Base-by-base conservation (phyloP, 306 rosid genomes). In the Trichosanthes truncata region DNA sequence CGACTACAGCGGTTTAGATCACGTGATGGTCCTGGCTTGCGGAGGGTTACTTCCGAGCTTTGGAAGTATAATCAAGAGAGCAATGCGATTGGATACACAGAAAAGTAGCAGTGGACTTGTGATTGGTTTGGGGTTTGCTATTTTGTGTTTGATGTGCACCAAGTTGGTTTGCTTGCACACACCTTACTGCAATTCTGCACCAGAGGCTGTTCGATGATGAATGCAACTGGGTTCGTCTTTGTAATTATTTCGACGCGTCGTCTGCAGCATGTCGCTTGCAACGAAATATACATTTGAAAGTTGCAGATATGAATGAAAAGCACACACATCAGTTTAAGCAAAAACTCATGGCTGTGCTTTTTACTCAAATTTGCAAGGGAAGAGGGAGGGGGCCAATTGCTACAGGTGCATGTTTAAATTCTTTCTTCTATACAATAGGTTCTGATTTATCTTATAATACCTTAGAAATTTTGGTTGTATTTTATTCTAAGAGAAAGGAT, bases 101-200 rank as follows among this genome's bases (percentile, higher is more conserved):
- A 96, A 89, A 74, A 85, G 94, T 84, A 83, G 89, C 17, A 86
- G 85, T 12, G 99, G 99, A 74, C 87, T 96, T 62, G 79, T 84
- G 61, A 73, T 93, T 48, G 99, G 99, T 18, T 46, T 88, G 65
- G 88, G 76, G 36, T 85, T 91, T 68, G 94, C 99, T 72, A 85
- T 89, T 56, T 66, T 91, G 33, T 96, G 99, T 77, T 86, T 91
- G 78, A 93, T 96, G 65, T 91, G 92, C 91, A 93, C 97, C 56
- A 96, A 93, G 85, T 84, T 96, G 90, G 99, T 96, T 75, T 96
- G 98, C 88, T 85, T 93, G 87, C 99, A 96, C 82, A 96, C 99
- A 14, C 99, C 99, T 79, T 96, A 96, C 85, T 96, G 99, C 89
- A 96, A 96, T 83, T 96, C 98, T 52, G 99, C 99, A 13, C 99